Evolutionary conservation across 1,139 yeast genomes (phyloP), one percentile per base, ranked within the genome.

Genomic region (Pneumocystis oryctolagi): DNA sequence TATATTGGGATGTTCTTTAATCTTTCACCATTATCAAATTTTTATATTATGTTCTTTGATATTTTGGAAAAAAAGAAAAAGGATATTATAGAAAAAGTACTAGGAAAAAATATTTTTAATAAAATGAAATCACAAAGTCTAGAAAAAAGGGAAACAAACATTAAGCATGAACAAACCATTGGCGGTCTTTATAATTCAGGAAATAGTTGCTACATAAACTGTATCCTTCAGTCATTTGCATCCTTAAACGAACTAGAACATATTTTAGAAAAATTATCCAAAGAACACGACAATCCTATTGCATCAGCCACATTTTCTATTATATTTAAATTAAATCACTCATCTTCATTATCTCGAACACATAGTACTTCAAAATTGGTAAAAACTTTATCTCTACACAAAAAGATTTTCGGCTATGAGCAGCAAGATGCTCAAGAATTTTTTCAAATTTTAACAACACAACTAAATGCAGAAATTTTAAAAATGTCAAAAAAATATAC

Each of bases 261-360:
- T 47, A 47, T 47, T 47, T 20, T 47, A 20, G 55, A 47, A 20
- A 25, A 47, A 25, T 9, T 47, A 47, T 47, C 55, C 25, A 47
- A 47, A 25, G 55, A 47, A 47, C 55, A 47, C 12, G 55, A 47
- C 12, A 47, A 47, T 47, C 55, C 55, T 47, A 47, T 47, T 47
- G 55, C 55, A 25, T 47, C 55, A 47, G 55, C 55, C 12, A 47
- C 55, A 47, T 47, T 47, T 47, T 47, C 55, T 47, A 47, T 47
- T 47, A 47, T 47, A 47, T 47, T 47, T 47, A 47, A 47, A 4
- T 31, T 47, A 14, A 47, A 47, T 20, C 55, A 47, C 25, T 47
- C 55, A 12, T 47, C 55, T 20, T 47, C 55, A 47, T 47, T 47
- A 47, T 47, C 55, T 25, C 55, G 30, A 47, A 47, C 55, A 25